Conservation (phyloP, 495 filamentous ascomycete species). For the Aspergillus carlsbadensis region DNA sequence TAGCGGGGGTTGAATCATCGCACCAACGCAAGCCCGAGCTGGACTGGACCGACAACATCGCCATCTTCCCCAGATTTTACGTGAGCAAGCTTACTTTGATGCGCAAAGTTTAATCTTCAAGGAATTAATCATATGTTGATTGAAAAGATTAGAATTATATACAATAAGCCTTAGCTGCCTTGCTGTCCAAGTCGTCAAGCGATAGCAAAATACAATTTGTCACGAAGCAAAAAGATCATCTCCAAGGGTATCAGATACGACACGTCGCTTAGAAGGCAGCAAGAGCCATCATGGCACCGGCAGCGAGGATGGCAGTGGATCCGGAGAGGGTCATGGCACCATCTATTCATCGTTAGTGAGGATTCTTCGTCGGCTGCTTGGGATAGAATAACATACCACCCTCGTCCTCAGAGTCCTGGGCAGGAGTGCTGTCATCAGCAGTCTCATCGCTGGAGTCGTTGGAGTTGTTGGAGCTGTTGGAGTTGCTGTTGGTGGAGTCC, state of each 20-base stretch:
- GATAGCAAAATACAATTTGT: background rate
- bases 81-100: background rate
- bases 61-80: background rate
- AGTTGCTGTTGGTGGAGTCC: background rate
- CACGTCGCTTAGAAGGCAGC: background rate
- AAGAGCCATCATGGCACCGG: background rate
- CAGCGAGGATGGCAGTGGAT: background rate
- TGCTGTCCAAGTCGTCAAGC: background rate
- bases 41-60: too few species aligned
- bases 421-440: background rate
- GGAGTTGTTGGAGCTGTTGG: background rate
- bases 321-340: background rate
- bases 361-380: background rate
- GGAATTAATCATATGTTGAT: too few species aligned
- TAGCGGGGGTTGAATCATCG: conserved; percentile 3
- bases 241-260: too few species aligned
- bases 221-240: background rate
- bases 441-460: background rate
- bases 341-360: background rate
- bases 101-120: too few species aligned
- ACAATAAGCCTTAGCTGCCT: background rate
- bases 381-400: background rate
- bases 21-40: background rate
- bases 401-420: background rate
- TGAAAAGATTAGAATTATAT: background rate